Base-by-base conservation (phyloP, 345 rosid genomes). In the Populus nigra region DNA sequence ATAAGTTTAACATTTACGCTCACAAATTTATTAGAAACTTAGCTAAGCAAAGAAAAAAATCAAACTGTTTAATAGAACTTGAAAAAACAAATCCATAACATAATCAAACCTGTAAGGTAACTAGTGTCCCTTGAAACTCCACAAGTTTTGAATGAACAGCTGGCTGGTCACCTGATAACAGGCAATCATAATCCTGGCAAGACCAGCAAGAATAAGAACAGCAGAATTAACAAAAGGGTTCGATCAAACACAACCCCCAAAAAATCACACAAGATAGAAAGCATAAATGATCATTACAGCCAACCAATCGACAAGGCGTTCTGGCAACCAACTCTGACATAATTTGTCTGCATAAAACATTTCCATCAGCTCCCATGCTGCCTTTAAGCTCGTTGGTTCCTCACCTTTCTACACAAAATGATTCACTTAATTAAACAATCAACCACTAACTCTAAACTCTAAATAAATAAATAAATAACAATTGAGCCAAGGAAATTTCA, bases 351-450 rank as follows among this genome's bases (percentile, higher is more conserved):
- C 97, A 84, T 90, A 93, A 83, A 93, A 89, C 61, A 92, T 82
- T 71, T 96, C 98, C 94, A 96, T 88, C 85, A 96, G 85, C 88
- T 92, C 95, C 99, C 99, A 96, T 5, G 97, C 99, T 78, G 97
- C 99, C 86, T 89, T 93, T 78, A 93, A 88, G 82, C 83, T 81
- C 13, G 87, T 90, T 43, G 95, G 91, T 78, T 87, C 85, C 72
- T 84, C 90, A 73, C 68, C 81, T 80, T 79, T 86, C 97, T 93
- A 73, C 81, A 84, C 43, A 22, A 73, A 70, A 31, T 7, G 8
- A 8, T 61, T 38, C 11, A 20, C 20, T 59, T 18, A 47, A 39
- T 73, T 11, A 74, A 16, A 69, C 16, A 57, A 23, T 36, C 55
- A 59, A 8, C 11, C 33, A 62, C 15, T 31, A 50, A 23, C 12